Evolutionary conservation across 192 early-diverging fungal species (phyloP).

Genomic region (Entophlyctis luteolus): DNA sequence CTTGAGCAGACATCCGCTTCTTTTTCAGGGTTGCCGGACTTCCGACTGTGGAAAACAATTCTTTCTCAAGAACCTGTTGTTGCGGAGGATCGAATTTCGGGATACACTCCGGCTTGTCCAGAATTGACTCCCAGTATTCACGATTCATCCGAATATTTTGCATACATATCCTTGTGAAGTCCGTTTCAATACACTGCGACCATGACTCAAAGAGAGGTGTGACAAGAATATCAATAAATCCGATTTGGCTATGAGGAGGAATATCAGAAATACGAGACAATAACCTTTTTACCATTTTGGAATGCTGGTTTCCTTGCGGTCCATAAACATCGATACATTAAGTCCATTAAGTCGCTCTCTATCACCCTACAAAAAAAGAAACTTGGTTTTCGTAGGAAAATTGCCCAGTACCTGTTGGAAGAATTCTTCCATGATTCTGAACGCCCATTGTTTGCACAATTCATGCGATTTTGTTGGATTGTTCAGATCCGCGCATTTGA

Average conservation of each 20-base stretch:
- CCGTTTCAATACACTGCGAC: constrained; percentile 42
- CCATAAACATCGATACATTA: constrained; percentile 61
- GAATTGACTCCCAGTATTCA: constrained; percentile 41
- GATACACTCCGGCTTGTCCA: constrained; percentile 41
- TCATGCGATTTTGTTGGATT: constrained; percentile 52
- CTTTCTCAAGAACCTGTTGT: constrained; percentile 7
- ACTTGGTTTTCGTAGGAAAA: not conserved
- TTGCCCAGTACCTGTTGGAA: constrained; percentile 43
- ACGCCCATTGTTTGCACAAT: constrained; percentile 44
- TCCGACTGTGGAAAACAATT: constrained; percentile 12
- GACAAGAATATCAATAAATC: constrained; percentile 58
- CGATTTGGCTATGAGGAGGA: constrained; percentile 45
- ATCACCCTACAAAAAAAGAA: constrained; percentile 40
- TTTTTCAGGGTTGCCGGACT: constrained; percentile 22
- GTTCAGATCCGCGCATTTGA: constrained; percentile 59
- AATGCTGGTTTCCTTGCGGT: constrained; percentile 53
- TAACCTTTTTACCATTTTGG: constrained; percentile 48
- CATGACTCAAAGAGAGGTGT: constrained; percentile 52
- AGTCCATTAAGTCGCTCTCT: constrained; percentile 46
- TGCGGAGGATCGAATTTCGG: constrained; percentile 27
- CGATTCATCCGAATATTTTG: constrained; percentile 49
- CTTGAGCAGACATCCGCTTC: constrained; percentile 11
- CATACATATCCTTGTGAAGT: constrained; percentile 41
- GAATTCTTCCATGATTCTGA: constrained; percentile 57
- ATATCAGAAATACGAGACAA: not conserved